Evolutionary conservation across 345 rosid species (phyloP), one percentile per base, ranked within the genome.

Genomic region (Rhizophora mangle): DNA sequence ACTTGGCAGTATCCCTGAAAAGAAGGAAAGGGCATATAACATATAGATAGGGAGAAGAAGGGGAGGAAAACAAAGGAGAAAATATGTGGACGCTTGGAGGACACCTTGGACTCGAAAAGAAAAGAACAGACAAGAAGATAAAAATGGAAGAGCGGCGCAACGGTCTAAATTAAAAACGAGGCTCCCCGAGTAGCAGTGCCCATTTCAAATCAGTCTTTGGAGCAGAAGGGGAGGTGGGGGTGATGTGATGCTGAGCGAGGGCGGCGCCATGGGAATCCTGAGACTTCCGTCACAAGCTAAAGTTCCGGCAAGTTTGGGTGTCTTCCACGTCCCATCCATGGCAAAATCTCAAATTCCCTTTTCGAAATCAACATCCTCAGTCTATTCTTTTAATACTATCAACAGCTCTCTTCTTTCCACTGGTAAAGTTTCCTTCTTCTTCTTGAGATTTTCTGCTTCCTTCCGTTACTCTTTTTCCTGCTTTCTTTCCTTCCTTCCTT

Each of bases 191-290:
- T 13, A 4, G 49, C 49, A 13, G 49, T 13, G 49, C 18, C 5
- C 49, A 13, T 13, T 43, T 43, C 49, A 43, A 43, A 43, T 43
- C 49, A 3, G 49, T 43, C 49, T 0, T 0, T 39, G 10, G 46
- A 10, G 64, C 7, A 37, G 19, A 8, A 18, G 19, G 22, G 63
- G 29, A 32, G 4, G 36, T 30, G 26, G 46, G 18, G 31, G 65
- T 8, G 55, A 29, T 37, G 27, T 8, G 55, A 29, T 37, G 27
- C 6, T 46, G 20, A 68, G 49, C 22, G 49, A 62, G 75, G 62
- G 72, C 18, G 26, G 29, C 29, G 46, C 69, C 70, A 85, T 84
- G 89, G 83, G 76, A 67, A 82, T 79, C 74, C 66, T 81, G 78
- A 80, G 73, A 31, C 70, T 82, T 64, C 79, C 80, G 61, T 79